A percentile compares a stretch with the other conserved stretches of the same genome.
phyloP scores from a whole-genome alignment of 2,329 filamentous ascomycete genomes.

The Colletotrichum spinosum region DNA sequence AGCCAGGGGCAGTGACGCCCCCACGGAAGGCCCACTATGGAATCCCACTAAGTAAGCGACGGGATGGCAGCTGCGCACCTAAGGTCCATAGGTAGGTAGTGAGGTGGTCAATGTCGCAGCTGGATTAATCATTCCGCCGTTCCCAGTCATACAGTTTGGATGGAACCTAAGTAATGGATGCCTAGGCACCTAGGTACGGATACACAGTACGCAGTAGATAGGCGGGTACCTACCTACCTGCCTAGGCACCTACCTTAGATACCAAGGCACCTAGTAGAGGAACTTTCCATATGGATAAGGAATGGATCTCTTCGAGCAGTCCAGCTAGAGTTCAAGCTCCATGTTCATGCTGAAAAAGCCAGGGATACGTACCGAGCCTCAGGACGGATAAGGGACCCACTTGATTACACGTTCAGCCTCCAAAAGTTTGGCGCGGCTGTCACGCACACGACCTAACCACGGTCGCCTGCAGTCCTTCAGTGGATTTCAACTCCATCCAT shows the following conservation, averaged over 20 bases:
- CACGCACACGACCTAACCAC: conserved; percentile 11
- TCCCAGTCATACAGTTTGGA: background rate
- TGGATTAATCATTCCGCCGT: conserved; percentile 31
- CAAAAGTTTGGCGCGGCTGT: conserved; percentile 37
- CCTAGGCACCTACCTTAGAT: no score
- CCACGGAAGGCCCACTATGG: conserved; percentile 26
- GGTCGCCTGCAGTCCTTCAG: conserved; percentile 21
- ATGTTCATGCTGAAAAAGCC: conserved; percentile 1
- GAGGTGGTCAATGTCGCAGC: background rate
- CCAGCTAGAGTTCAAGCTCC: conserved; percentile 3
- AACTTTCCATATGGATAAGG: no score
- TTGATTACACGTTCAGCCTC: conserved; percentile 30
- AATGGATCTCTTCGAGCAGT: no score
- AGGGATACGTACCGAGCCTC: background rate
- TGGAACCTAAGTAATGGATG: no score
- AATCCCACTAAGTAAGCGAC: conserved; percentile 17
- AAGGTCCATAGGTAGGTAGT: no score
- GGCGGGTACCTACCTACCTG: no score
- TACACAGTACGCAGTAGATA: no score
- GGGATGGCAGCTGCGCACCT: conserved; percentile 17
- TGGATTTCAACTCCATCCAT: conserved; percentile 18
- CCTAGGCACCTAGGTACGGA: no score
- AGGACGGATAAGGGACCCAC: conserved; percentile 10
- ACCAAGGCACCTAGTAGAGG: no score
- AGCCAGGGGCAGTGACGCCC: conserved; percentile 28